Conservation (phyloP, 1,139 yeast species). For the Lodderomyces orthopsilosis region DNA sequence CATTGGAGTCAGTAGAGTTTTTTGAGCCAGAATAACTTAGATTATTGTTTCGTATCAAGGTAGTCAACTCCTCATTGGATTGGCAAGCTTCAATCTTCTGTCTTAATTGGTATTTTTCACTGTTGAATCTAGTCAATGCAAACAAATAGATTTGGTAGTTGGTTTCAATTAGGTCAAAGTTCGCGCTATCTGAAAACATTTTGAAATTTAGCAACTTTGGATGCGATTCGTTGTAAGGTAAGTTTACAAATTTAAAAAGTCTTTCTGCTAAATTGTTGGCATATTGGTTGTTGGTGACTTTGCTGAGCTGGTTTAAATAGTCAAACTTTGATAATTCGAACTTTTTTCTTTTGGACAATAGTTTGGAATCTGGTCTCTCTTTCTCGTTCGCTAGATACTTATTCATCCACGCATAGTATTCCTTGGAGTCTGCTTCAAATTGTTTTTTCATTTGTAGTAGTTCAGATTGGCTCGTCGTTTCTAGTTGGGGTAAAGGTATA, state of each 20-base stretch:
- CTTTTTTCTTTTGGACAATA: conserved; percentile 53
- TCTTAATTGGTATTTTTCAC: conserved; percentile 42
- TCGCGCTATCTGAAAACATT: conserved; percentile 21
- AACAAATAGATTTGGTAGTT: conserved; percentile 34
- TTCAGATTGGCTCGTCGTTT: conserved; percentile 17
- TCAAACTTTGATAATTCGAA: conserved; percentile 74
- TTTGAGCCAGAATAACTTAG: conserved; percentile 19
- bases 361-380: conserved; percentile 59
- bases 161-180: conserved; percentile 21
- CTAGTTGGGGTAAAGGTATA: conserved; percentile 7
- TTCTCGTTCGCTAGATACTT: conserved; percentile 67
- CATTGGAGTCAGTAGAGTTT: conserved; percentile 1
- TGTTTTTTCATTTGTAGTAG: conserved; percentile 37
- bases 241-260: conserved; percentile 35
- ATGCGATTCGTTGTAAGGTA: conserved; percentile 15
- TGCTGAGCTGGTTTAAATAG: conserved; percentile 63
- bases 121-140: conserved; percentile 38
- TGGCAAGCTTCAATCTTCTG: conserved; percentile 44
- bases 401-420: conserved; percentile 72
- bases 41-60: conserved; percentile 28
- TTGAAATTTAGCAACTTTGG: conserved; percentile 20
- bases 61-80: conserved; percentile 42
- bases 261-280: conserved; percentile 40
- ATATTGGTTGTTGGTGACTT: conserved; percentile 52
- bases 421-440: conserved; percentile 72